These are phyloP conservation scores for Tremellales sp. DNA, from an alignment of 1,284 basidiomycete species.

Conservation along the genomic window DNA sequence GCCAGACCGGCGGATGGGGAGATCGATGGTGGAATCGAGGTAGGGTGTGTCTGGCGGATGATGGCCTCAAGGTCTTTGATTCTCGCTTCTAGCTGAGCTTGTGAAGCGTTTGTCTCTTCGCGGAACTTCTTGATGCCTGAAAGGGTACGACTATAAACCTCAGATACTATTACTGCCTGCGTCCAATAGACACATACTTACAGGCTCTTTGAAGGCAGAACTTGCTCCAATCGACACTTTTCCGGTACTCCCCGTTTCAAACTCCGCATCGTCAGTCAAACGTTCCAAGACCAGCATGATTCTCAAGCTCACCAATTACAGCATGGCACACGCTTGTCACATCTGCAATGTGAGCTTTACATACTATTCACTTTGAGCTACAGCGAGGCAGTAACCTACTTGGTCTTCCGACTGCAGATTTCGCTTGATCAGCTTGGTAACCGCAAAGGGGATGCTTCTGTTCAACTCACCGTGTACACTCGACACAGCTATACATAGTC, in stretches of 20 bases:
- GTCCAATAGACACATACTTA: no score
- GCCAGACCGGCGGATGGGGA: background rate
- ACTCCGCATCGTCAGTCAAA: no score
- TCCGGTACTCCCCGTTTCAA: slow-evolving; percentile 9
- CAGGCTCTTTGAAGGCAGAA: slow-evolving; percentile 7
- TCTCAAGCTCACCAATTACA: slow-evolving; percentile 4
- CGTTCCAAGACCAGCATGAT: background rate
- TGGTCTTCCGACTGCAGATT: background rate
- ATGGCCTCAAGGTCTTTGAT: slow-evolving; percentile 4
- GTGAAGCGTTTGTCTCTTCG: background rate
- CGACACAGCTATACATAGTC: slow-evolving; percentile 1
- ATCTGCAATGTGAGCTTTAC: no score
- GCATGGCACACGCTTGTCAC: slow-evolving; percentile 1
- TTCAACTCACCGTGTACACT: slow-evolving; percentile 4
- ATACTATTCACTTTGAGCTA: no score
- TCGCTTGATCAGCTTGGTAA: background rate
- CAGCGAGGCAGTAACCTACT: no score
- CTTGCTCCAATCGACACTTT: slow-evolving; percentile 6
- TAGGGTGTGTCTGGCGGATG: background rate
- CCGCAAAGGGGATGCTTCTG: no score
- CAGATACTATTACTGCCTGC: background rate
- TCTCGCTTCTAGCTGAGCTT: background rate
- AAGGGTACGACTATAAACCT: background rate
- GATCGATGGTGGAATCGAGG: background rate
- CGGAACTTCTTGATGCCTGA: slow-evolving; percentile 1